Conservation (phyloP, 2,329 filamentous ascomycete species). For the Sporothrix humicola region DNA sequence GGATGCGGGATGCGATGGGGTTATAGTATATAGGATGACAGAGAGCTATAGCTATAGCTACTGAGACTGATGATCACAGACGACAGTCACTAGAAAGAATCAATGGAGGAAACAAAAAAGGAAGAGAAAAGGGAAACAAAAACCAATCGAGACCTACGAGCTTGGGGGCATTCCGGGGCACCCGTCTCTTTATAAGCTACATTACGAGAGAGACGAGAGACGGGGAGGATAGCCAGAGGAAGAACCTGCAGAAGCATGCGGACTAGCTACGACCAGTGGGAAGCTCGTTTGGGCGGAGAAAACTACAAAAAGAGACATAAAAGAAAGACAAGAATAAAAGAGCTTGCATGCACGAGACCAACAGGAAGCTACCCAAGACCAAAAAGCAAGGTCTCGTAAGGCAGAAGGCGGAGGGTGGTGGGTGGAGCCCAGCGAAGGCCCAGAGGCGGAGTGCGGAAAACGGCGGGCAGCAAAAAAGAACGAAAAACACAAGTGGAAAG, state of each 20-base stretch:
- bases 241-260: not conserved
- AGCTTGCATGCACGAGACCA: conserved; percentile 22
- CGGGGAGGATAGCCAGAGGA: not conserved
- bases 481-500: not conserved
- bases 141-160: not conserved
- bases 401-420: not conserved
- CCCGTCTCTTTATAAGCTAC: not conserved
- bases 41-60: not conserved
- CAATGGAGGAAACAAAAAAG: not conserved
- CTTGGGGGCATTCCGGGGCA: not conserved
- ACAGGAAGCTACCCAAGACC: not conserved
- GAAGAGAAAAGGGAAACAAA: not conserved
- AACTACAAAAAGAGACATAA: not conserved
- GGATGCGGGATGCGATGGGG: not conserved
- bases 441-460: too few relatives aligned
- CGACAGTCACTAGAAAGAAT: not conserved
- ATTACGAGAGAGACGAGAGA: not conserved
- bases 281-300: conserved; percentile 3
- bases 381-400: not conserved
- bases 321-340: not conserved
- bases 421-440: not conserved
- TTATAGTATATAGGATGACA: too few relatives aligned
- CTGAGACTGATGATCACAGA: not conserved
- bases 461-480: not conserved
- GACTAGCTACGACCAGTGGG: not conserved